phyloP scores from a whole-genome alignment of 495 filamentous ascomycete species.

The Penicillium tannophilum region DNA sequence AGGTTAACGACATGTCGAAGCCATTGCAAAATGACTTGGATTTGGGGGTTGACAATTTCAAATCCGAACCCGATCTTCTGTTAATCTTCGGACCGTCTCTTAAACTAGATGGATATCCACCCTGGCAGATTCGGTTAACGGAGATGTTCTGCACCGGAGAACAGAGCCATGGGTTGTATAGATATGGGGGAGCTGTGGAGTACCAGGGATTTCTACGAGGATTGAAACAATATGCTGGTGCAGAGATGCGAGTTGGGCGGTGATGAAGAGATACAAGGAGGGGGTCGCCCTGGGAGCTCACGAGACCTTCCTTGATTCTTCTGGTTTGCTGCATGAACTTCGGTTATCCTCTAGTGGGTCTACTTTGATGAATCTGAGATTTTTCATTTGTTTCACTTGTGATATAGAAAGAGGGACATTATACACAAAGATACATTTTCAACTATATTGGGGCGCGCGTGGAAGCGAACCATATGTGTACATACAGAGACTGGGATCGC shows the following conservation, averaged over 20 bases:
- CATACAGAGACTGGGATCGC: too few relatives aligned
- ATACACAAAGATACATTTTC: too few relatives aligned
- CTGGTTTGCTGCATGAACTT: too few relatives aligned
- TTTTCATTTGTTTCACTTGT: too few relatives aligned
- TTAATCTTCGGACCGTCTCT: conserved; percentile 81
- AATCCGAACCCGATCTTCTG: conserved; percentile 79
- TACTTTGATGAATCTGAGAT: too few relatives aligned
- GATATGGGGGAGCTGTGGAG: conserved; percentile 63
- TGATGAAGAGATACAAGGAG: conserved; percentile 37
- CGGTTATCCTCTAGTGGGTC: too few relatives aligned
- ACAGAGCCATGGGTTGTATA: conserved; percentile 38
- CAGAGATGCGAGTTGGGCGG: conserved; percentile 85
- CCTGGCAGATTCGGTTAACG: conserved; percentile 91
- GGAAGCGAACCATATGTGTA: too few relatives aligned
- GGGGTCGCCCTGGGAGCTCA: too few relatives aligned
- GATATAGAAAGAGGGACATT: too few relatives aligned
- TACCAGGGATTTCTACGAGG: conserved; percentile 91
- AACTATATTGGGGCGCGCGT: too few relatives aligned
- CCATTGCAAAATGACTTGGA: conserved; percentile 39
- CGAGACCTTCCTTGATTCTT: too few relatives aligned
- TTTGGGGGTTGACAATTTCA: conserved; percentile 4
- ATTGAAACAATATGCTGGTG: conserved; percentile 79
- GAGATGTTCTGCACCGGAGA: conserved; percentile 77
- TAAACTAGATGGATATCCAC: conserved; percentile 86
- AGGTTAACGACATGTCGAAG: conserved; percentile 61